Conservation (phyloP, 495 filamentous ascomycete genomes). For the Podospora conica region DNA sequence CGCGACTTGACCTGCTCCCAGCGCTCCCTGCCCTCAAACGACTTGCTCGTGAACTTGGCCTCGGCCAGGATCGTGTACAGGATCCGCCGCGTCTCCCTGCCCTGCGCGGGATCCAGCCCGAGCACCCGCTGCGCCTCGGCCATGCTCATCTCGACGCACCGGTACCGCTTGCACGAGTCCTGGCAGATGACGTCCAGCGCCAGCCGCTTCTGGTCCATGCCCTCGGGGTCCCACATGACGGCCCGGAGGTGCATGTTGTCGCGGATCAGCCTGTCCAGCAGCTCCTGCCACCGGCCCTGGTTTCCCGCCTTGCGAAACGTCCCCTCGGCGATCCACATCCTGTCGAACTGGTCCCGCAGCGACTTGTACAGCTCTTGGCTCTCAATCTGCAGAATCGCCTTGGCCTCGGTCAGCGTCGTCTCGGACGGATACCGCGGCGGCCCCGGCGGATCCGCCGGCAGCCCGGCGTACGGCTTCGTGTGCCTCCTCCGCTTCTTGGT, state of each 20-base stretch:
- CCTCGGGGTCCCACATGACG: conserved; percentile 49
- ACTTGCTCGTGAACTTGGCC: conserved; percentile 67
- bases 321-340: conserved; percentile 57
- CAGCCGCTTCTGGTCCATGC: conserved; percentile 44
- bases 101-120: conserved; percentile 65
- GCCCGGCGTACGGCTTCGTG: conserved; percentile 62
- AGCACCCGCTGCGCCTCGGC: conserved; percentile 68
- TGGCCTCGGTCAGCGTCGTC: conserved; percentile 74
- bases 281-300: conserved; percentile 65
- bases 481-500: conserved; percentile 65
- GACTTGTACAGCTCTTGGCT: conserved; percentile 51
- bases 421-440: conserved; percentile 77
- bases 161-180: conserved; percentile 78
- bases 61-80: conserved; percentile 63
- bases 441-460: conserved; percentile 67
- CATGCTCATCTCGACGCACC: conserved; percentile 57
- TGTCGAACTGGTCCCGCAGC: conserved; percentile 60
- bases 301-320: conserved; percentile 70
- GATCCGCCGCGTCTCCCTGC: conserved; percentile 55
- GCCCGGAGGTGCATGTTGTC: conserved; percentile 59
- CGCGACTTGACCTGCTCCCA: conserved; percentile 63
- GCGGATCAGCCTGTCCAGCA: conserved; percentile 62
- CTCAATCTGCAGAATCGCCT: conserved; percentile 60
- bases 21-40: conserved; percentile 63
- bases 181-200: conserved; percentile 72